phyloP scores from a whole-genome alignment of 176 grass and related monocot species.

The Poa pratensis region DNA sequence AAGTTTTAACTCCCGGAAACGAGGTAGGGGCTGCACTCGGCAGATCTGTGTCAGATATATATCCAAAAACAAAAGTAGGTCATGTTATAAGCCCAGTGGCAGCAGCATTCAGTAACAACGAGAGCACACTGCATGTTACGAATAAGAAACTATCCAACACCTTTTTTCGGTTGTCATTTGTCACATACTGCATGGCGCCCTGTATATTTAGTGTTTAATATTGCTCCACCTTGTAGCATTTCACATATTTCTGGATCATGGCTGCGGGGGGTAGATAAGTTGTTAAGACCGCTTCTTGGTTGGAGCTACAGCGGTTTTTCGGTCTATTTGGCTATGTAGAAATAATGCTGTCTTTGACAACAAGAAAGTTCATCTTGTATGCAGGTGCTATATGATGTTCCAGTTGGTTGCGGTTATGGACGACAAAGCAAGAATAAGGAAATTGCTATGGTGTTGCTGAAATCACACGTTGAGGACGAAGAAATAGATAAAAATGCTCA shows the following conservation, averaged over 20 bases:
- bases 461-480: neutral
- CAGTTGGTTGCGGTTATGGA: neutral
- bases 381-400: neutral
- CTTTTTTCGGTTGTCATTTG: neutral
- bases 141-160: neutral
- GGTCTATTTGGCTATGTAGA: neutral
- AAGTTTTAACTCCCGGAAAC: neutral
- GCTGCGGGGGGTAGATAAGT: neutral
- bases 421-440: constrained; percentile 8
- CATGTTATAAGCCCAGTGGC: constrained; percentile 14
- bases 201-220: neutral
- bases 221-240: neutral
- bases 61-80: constrained; percentile 11
- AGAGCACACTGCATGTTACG: neutral
- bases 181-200: neutral
- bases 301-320: neutral
- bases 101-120: neutral
- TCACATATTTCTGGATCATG: neutral
- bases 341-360: neutral
- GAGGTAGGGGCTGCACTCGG: neutral
- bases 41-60: constrained; percentile 18
- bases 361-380: neutral
- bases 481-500: constrained; percentile 6
- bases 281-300: neutral
- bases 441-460: neutral